A percentile compares a stretch with the other conserved stretches of the same genome.
These are phyloP conservation scores for Pleurotus giganteus DNA, from an alignment of 768 basidiomycete genomes.

Conservation along the genomic window DNA sequence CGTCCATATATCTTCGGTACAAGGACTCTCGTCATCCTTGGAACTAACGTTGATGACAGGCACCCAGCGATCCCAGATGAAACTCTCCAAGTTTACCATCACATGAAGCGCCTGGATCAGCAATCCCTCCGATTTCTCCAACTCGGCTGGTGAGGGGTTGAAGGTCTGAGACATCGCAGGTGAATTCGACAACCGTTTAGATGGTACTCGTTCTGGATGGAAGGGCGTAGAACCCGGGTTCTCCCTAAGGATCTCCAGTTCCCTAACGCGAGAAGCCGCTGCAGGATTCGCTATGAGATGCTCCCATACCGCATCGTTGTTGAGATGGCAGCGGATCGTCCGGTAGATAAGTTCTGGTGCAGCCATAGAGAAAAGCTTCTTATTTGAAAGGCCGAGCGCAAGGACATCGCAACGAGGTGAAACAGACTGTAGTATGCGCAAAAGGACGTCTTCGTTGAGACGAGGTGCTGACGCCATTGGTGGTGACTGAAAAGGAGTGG, in stretches of 20 bases:
- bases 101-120: neutral
- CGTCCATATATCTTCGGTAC: neutral
- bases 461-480: neutral
- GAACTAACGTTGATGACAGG: neutral
- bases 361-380: neutral
- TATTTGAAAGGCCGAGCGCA: neutral
- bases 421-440: neutral
- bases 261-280: neutral
- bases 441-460: neutral
- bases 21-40: neutral
- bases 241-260: neutral
- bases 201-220: neutral
- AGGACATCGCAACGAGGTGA: neutral
- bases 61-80: neutral
- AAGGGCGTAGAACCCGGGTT: neutral
- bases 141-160: neutral
- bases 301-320: neutral
- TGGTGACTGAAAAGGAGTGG: no score
- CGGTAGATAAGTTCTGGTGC: neutral
- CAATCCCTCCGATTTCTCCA: neutral
- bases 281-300: neutral
- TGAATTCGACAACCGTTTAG: neutral
- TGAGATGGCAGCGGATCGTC: neutral
- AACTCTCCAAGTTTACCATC: neutral
- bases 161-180: no score